Evolutionary conservation across 2,329 filamentous ascomycete genomes (phyloP), one percentile per base, ranked within the genome.

Genomic region (Trichoderma oligosporum): DNA sequence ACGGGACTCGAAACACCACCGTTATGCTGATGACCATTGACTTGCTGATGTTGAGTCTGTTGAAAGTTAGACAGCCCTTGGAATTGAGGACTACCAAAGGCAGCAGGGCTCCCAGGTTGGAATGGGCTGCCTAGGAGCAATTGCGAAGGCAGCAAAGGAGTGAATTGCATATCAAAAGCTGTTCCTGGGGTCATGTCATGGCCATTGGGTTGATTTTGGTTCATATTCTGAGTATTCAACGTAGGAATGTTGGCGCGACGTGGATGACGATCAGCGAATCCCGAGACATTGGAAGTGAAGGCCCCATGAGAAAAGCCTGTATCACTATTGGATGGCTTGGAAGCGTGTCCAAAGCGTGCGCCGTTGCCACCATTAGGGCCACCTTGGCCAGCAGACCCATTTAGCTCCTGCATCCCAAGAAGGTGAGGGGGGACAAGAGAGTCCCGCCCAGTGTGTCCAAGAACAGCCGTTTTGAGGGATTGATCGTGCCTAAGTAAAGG

Each of bases 101-200:
- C 87, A 31, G 88, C 89, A 4, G 93, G 93, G 4, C 90, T 96
- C 39, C 92, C 94, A 12, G 94, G 91, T 75, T 97, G 94, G 76
- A 97, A 97, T 16, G 94, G 94, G 73, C 91, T 97, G 46, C 94
- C 94, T 49, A 97, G 87, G 24, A 99, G 84, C 66, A 99, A 80
- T 75, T 97, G 91, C 31, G 93, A 97, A 33, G 94, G 94, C 35
- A 99, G 84, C 63, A 99, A 82, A 63, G 94, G 93, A 9, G 94
- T 97, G 74, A 97, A 97, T 76, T 97, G 94, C 93, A 97, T 97
- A 70, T 97, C 94, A 70, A 91, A 96, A 41, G 83, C 91, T 52
- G 91, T 93, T 41, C 89, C 91, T 14, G 94, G 92, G 22, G 89
- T 93, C 83, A 96, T 84, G 63, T 96, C 91, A 70, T 80, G 84